These are phyloP conservation scores for Quercus mongolica DNA, from an alignment of 306 rosid genomes.

Conservation along the genomic window DNA sequence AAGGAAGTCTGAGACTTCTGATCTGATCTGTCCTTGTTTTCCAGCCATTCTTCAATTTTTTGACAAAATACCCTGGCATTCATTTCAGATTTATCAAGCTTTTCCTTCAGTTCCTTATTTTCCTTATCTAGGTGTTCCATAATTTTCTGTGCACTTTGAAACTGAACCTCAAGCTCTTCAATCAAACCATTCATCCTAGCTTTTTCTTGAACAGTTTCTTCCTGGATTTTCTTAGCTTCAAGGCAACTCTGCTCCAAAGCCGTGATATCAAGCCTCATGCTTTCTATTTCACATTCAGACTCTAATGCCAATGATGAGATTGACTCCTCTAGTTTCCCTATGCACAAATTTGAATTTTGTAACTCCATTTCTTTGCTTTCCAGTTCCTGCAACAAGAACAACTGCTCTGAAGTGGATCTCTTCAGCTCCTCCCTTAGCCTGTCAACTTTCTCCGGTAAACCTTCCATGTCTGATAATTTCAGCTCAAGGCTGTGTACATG, in stretches of 20 bases:
- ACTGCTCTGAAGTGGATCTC: constrained; percentile 46
- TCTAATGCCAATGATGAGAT: constrained; percentile 71
- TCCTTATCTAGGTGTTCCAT: constrained; percentile 45
- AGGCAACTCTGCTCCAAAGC: constrained; percentile 65
- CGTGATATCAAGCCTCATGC: constrained; percentile 78
- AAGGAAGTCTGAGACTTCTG: constrained; percentile 20
- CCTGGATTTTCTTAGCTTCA: constrained; percentile 61
- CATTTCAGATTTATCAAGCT: constrained; percentile 43
- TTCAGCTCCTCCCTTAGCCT: constrained; percentile 59
- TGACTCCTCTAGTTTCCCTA: constrained; percentile 69
- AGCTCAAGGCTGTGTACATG: constrained; percentile 50
- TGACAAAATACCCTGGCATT: constrained; percentile 47
- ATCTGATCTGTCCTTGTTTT: constrained; percentile 31
- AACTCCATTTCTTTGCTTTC: constrained; percentile 55
- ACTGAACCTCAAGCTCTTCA: constrained; percentile 50
- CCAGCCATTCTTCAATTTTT: constrained; percentile 60
- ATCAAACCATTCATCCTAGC: constrained; percentile 42
- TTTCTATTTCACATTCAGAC: constrained; percentile 87
- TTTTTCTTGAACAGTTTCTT: constrained; percentile 60
- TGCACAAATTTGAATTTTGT: constrained; percentile 45
- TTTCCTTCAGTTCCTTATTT: constrained; percentile 49
- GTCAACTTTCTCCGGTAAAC: constrained; percentile 44
- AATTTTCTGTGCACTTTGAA: constrained; percentile 41
- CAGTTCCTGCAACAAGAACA: constrained; percentile 56
- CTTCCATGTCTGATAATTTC: constrained; percentile 48